Evolutionary conservation across 371 early-diverging fungal genomes (phyloP).

Genomic region (Blakeslea trispora): DNA sequence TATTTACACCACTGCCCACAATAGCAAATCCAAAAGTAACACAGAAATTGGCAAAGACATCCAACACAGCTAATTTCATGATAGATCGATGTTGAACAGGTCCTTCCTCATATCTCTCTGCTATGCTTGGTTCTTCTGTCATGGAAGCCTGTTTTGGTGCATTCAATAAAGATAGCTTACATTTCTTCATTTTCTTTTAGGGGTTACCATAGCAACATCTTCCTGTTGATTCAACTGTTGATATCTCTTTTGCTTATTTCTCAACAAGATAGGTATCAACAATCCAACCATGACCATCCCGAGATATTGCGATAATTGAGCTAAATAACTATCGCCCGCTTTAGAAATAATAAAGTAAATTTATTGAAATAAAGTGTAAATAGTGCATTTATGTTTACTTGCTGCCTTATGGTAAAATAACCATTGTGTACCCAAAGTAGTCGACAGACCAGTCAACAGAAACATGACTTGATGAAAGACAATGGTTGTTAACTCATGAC

Average conservation of each 20-base stretch:
- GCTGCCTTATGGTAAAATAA: constrained; percentile 69
- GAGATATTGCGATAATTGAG: constrained; percentile 56
- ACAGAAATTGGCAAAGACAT: constrained; percentile 69
- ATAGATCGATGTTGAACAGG: constrained; percentile 52
- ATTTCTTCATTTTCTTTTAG: too few relatives aligned
- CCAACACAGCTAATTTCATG: constrained; percentile 58
- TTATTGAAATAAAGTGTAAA: too few relatives aligned
- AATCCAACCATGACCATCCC: constrained; percentile 65
- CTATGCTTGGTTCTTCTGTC: not conserved
- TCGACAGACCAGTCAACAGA: constrained; percentile 56
- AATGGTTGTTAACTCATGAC: constrained; percentile 27
- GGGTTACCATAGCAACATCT: constrained; percentile 10
- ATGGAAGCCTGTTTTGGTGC: too few relatives aligned
- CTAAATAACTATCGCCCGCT: constrained; percentile 59
- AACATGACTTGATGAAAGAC: constrained; percentile 57
- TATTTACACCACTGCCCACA: constrained; percentile 73
- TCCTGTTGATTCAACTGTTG: constrained; percentile 18
- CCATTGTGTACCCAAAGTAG: constrained; percentile 65
- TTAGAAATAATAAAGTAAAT: not conserved
- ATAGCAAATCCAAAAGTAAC: constrained; percentile 74
- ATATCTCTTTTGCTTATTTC: constrained; percentile 22
- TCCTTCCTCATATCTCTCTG: constrained; percentile 25
- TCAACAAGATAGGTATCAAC: constrained; percentile 46
- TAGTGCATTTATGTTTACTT: constrained; percentile 50
- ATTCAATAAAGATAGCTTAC: too few relatives aligned